Conservation (phyloP, 1,284 basidiomycete species). For the Naganishia cerealis region DNA sequence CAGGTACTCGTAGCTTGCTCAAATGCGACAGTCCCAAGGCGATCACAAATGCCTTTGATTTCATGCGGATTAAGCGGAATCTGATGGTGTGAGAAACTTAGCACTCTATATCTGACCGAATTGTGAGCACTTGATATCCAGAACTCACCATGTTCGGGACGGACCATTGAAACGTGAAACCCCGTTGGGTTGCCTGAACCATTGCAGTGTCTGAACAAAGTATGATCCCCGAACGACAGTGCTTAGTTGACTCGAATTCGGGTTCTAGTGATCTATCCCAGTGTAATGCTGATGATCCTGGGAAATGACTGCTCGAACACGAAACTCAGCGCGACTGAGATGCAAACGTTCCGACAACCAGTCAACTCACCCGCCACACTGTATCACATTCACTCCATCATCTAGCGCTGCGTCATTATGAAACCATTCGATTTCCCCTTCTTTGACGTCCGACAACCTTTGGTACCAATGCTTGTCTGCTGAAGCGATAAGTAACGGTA, state of each 20-base stretch:
- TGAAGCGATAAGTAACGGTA: slow-evolving; percentile 47
- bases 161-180: slow-evolving; percentile 52
- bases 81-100: slow-evolving; percentile 32
- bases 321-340: neutral
- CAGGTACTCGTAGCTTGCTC: slow-evolving; percentile 48
- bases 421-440: slow-evolving; percentile 45
- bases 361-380: slow-evolving; percentile 51
- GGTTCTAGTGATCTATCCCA: slow-evolving; percentile 51
- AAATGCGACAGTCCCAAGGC: slow-evolving; percentile 40
- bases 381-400: slow-evolving; percentile 42
- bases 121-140: neutral
- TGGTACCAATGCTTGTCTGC: slow-evolving; percentile 49
- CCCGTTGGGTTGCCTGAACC: slow-evolving; percentile 48
- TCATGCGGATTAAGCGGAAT: slow-evolving; percentile 48
- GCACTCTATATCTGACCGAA: neutral
- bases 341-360: neutral
- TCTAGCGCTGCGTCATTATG: slow-evolving; percentile 38
- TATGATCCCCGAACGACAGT: slow-evolving; percentile 37
- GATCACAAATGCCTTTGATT: slow-evolving; percentile 39
- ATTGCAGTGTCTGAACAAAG: slow-evolving; percentile 51
- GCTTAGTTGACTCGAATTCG: slow-evolving; percentile 15
- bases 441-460: slow-evolving; percentile 40
- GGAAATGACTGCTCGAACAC: slow-evolving; percentile 44
- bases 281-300: slow-evolving; percentile 48
- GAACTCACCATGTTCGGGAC: slow-evolving; percentile 49